Evolutionary conservation across 192 early-diverging fungal genomes (phyloP).

Genomic region (Nowakowskiella sp.): DNA sequence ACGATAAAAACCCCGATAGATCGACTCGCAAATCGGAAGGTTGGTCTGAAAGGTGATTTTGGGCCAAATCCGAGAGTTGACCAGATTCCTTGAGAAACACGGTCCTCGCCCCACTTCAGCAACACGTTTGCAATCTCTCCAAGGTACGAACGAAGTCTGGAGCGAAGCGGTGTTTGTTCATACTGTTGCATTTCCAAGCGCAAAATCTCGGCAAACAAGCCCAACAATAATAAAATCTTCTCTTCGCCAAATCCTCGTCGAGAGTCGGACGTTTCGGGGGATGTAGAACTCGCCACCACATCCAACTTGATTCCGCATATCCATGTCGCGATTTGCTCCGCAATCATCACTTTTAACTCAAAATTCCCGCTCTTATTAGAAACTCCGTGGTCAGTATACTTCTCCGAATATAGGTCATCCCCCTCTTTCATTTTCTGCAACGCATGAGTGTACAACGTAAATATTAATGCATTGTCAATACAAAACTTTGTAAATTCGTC

Average conservation of each 20-base stretch:
- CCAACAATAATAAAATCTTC: conserved; percentile 22
- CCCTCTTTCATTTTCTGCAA: conserved; percentile 14
- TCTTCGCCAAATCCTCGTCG: conserved; percentile 9
- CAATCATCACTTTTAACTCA: conserved; percentile 22
- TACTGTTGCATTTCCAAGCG: background rate
- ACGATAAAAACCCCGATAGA: no score
- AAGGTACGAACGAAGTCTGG: conserved; percentile 12
- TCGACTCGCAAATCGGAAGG: no score
- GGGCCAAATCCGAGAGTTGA: conserved; percentile 21
- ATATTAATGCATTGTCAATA: conserved; percentile 22
- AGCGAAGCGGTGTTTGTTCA: conserved; percentile 12
- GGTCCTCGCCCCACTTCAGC: conserved; percentile 22
- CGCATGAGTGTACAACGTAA: conserved; percentile 25
- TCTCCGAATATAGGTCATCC: no score
- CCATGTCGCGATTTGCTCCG: conserved; percentile 29
- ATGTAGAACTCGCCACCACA: no score
- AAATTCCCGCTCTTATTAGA: no score
- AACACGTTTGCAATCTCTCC: conserved; percentile 17
- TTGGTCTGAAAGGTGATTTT: no score
- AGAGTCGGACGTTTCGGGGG: no score
- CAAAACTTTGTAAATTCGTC: conserved; percentile 27
- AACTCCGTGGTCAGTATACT: no score
- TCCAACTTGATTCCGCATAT: conserved; percentile 23
- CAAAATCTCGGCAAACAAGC: conserved; percentile 19
- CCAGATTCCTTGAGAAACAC: conserved; percentile 25